Base-by-base conservation (phyloP, 192 early-diverging fungal species). In the Bifiguratus adelaidae region DNA sequence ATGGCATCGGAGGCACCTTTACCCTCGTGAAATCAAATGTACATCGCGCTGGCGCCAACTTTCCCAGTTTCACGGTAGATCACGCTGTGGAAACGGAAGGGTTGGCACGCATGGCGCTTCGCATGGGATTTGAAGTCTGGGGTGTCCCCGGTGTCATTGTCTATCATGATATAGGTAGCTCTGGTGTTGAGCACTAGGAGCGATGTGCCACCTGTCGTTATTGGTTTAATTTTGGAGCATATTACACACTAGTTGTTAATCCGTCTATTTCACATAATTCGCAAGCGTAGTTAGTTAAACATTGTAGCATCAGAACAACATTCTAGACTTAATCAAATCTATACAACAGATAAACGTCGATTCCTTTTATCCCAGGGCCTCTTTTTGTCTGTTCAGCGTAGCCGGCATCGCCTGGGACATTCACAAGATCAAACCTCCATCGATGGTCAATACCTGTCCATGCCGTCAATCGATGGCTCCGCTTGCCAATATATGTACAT, bases 21-120 rank as follows among this genome's bases (percentile, higher is more conserved):
- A 73, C 73, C 3, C 56, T 78, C 26, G 71, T 76, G 19, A 74
- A 74, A 30, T 64, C 72, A 2, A 52, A 63, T 18, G 72, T 74
- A n/a, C 76, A 78, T 40, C 70, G 76, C 9, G 71, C 66, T 42
- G 76, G 76, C 19, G 73, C 72, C 18, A 67, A 60, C 7, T 78
- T 78, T 28, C 76, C 76, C n/a, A 46, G 73, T 0, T 74, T 60
- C 55, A 47, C 68, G 25, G 73, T 73, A 26, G 63, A 75, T 44
- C 76, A 78, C 50, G 65, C 72, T 41, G 73, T 78, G 6, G 76
- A 78, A 53, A 78, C 73, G 33, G 76, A 78, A 62, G 76, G 73
- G 0, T 75, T 78, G 70, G 76, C 73, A 25, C 75, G 76, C 45
- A 68, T 78, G 36, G 76, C 76, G 35, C 71, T 68, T 44, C 67